Evolutionary conservation across 352 stramenopile species (phyloP), one percentile per base, ranked within the genome.

Genomic region (Phytopythium boreale): DNA sequence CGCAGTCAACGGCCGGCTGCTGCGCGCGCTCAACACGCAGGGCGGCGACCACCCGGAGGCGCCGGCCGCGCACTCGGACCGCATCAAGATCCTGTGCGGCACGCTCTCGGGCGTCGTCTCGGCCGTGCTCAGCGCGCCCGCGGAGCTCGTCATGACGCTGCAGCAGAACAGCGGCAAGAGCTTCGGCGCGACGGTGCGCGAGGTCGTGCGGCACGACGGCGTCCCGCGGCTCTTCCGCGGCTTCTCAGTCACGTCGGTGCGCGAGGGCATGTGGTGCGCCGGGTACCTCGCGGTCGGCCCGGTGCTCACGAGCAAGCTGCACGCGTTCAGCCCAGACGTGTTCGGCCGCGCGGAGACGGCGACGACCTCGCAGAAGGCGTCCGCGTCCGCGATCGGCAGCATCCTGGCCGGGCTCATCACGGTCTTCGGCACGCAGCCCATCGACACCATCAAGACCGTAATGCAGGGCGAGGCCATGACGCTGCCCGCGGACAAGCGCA

Each of bases 361-460:
- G 7, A 80, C 82, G 14, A 72, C 74, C 27, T 84, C 83, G 17
- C 85, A 94, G 60, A 84, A 81, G 57, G 64, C 82, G 14, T 88
- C 72, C 20, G 84, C 86, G 4, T 88, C 82, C 8, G 69, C 80
- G 7, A 74, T 77, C 27, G 87, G 84, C n/a, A 93, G 87, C 56
- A 72, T 91, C 31, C 62, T 85, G 22, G 83, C 87, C 9, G 87
- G 87, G 2, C 73, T 95, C 20, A 68, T 92, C 29, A 92, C 87
- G 2, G 84, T 95, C 19, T 78, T 77, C 57, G 83, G 67, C 36
- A 95, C 84, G 53, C 87, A 95, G 70, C 87, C 87, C 9, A 69
- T 95, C 15, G 87, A 95, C 60, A 95, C 85, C 15, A 62, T 95
- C 59, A 95, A 95, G 76, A 95, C 86, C 0, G 82, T 95, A 27